Evolutionary conservation across 75 land plant genomes (phyloP), one percentile per base, ranked within the genome.

Genomic region (Pseudotsuga menziesii): DNA sequence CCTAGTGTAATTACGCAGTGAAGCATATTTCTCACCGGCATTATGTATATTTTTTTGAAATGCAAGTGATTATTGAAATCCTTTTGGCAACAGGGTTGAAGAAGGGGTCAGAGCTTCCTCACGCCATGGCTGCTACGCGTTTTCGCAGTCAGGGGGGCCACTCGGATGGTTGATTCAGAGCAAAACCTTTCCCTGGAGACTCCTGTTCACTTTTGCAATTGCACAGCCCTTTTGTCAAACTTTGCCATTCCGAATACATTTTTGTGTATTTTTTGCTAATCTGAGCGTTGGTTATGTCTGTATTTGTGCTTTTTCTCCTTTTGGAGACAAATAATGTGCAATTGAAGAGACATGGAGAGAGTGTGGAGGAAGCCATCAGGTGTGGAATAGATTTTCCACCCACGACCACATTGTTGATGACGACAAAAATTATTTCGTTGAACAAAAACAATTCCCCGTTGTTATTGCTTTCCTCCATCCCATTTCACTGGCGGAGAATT

Each of bases 101-200:
- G 59, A 12, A 26, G 27, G 77, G 16, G 0, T 5, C 4, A 57
- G 20, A 58, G 0, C 69, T 35, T 26, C 26, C 77, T 1, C n/a
- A n/a, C n/a, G n/a, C n/a, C n/a, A n/a, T n/a, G n/a, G n/a, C n/a
- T n/a, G n/a, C n/a, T n/a, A n/a, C n/a, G n/a, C n/a, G n/a, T n/a
- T n/a, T n/a, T n/a, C n/a, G n/a, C n/a, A 92, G 88, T 89, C 97
- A 11, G 91, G 98, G 97, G 98, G 98, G 0, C 93, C 96, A 6
- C n/a, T 93, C 0, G 94, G 91, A 3, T 95, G 98, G 96, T 64
- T 95, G 29, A 89, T 95, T 5, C 98, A 97, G 1, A 93, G 92
- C 67, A 97, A 95, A 80, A n/a, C n/a, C 90, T 91, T 76, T 92
- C 98, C 1, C 44, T 90, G 58, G 97, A 93, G 76, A 93, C 87